These are phyloP conservation scores for Grosmannia penicillata DNA, from an alignment of 2,329 filamentous ascomycete species.

Conservation along the genomic window DNA sequence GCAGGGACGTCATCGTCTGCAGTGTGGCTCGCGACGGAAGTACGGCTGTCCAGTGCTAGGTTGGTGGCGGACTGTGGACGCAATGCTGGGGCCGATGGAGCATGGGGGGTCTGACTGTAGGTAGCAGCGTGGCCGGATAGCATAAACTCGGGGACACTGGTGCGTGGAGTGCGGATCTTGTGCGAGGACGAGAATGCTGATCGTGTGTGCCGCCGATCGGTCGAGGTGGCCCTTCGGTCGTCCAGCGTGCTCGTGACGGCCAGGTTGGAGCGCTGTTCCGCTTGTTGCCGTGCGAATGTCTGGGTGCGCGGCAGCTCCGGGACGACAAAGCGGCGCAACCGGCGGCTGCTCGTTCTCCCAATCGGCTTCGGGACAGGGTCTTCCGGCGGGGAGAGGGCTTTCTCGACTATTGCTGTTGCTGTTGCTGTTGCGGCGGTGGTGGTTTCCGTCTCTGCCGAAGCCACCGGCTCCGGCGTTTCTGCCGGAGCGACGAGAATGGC, in stretches of 20 bases:
- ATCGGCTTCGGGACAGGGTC: background rate
- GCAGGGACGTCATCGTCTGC: background rate
- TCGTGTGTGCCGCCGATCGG: slow-evolving; percentile 41
- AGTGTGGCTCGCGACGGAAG: background rate
- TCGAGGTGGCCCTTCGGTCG: slow-evolving; percentile 59
- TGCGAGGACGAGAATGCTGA: too few species aligned
- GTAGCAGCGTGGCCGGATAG: too few species aligned
- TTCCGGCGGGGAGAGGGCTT: too few species aligned
- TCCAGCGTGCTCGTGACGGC: slow-evolving; percentile 46
- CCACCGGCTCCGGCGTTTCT: too few species aligned
- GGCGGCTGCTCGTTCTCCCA: slow-evolving; percentile 20
- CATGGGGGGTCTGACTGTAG: too few species aligned
- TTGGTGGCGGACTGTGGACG: background rate
- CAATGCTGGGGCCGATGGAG: too few species aligned
- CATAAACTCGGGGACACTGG: slow-evolving; percentile 9
- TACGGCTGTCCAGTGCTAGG: background rate
- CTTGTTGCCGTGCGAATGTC: slow-evolving; percentile 72
- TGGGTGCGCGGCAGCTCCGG: slow-evolving; percentile 62
- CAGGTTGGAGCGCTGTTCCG: slow-evolving; percentile 62
- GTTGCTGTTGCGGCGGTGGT: too few species aligned
- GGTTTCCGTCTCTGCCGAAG: too few species aligned
- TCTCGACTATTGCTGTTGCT: too few species aligned
- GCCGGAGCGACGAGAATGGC: background rate
- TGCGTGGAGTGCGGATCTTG: slow-evolving; percentile 24
- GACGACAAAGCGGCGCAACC: slow-evolving; percentile 47